These are phyloP conservation scores for Hymenoscyphus scutula DNA, from an alignment of 2,329 filamentous ascomycete species.

Conservation along the genomic window DNA sequence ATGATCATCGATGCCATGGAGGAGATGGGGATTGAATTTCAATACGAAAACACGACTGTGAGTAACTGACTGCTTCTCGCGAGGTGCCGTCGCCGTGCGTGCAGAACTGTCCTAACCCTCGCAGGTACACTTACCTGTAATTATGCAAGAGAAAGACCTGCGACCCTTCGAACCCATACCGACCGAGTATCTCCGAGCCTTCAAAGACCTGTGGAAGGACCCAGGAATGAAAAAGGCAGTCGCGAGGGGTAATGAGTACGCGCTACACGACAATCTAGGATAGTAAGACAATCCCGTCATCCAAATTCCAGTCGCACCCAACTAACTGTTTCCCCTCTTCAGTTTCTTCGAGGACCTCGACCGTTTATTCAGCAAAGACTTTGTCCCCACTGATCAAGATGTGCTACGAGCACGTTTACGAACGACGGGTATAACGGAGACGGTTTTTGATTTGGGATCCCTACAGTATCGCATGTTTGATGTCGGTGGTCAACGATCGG, in stretches of 20 bases:
- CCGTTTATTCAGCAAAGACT: conserved; percentile 71
- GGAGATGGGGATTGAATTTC: conserved; percentile 76
- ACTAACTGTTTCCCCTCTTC: conserved; percentile 18
- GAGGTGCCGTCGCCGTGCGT: conserved; percentile 3
- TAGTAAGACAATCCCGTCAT: conserved; percentile 64
- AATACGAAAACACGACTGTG: conserved; percentile 76
- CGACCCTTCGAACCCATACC: conserved; percentile 79
- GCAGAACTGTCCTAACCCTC: conserved; percentile 5
- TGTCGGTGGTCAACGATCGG: conserved; percentile 70
- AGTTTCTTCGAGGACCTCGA: conserved; percentile 84
- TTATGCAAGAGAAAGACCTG: conserved; percentile 80
- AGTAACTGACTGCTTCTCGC: conserved; percentile 35
- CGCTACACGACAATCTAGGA: conserved; percentile 89
- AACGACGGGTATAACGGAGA: conserved; percentile 95
- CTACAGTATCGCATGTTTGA: conserved; percentile 93
- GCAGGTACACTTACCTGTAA: conserved; percentile 75
- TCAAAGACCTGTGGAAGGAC: conserved; percentile 83
- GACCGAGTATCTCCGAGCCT: conserved; percentile 71
- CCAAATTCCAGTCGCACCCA: conserved; percentile 10
- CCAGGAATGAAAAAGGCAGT: conserved; percentile 83
- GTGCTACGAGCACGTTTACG: conserved; percentile 84
- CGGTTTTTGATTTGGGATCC: conserved; percentile 85
- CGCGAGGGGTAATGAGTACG: conserved; percentile 91
- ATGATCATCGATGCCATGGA: conserved; percentile 89
- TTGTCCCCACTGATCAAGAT: conserved; percentile 91